Evolutionary conservation across 2,329 filamentous ascomycete species (phyloP).

Genomic region (Diaporthe sp.): DNA sequence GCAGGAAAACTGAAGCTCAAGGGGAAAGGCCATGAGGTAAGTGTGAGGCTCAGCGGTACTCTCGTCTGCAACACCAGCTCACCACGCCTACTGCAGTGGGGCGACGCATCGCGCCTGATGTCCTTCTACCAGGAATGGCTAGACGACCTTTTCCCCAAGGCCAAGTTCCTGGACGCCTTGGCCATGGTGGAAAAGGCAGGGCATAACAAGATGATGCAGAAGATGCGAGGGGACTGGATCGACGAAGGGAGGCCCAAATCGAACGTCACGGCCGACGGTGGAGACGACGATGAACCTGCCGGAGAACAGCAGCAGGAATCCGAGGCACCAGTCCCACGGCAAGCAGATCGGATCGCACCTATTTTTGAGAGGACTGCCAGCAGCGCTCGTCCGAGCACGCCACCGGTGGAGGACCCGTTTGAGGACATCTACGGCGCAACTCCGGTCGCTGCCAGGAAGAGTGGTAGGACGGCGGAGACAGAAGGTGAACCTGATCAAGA

Average conservation of each 20-base stretch:
- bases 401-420: slow-evolving; percentile 55
- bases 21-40: slow-evolving; percentile 93
- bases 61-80: neutral
- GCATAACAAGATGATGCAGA: slow-evolving; percentile 83
- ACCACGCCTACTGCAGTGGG: slow-evolving; percentile 70
- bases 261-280: slow-evolving; percentile 49
- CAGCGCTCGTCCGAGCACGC: slow-evolving; percentile 50
- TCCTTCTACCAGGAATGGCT: slow-evolving; percentile 97
- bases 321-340: slow-evolving; percentile 45
- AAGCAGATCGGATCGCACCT: slow-evolving; percentile 53
- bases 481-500: slow-evolving; percentile 57
- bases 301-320: slow-evolving; percentile 7
- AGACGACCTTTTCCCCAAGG: slow-evolving; percentile 94
- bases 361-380: slow-evolving; percentile 53
- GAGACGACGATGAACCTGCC: slow-evolving; percentile 49
- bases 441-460: slow-evolving; percentile 49
- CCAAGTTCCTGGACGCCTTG: slow-evolving; percentile 91
- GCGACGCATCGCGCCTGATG: slow-evolving; percentile 84
- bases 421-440: slow-evolving; percentile 69
- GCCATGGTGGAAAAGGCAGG: slow-evolving; percentile 94
- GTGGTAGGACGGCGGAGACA: slow-evolving; percentile 31
- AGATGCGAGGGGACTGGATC: slow-evolving; percentile 86
- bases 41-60: slow-evolving; percentile 31
- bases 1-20: slow-evolving; percentile 83
- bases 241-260: slow-evolving; percentile 76